Conservation (phyloP, 176 grass and related monocot genomes). For the Pharus latifolius region DNA sequence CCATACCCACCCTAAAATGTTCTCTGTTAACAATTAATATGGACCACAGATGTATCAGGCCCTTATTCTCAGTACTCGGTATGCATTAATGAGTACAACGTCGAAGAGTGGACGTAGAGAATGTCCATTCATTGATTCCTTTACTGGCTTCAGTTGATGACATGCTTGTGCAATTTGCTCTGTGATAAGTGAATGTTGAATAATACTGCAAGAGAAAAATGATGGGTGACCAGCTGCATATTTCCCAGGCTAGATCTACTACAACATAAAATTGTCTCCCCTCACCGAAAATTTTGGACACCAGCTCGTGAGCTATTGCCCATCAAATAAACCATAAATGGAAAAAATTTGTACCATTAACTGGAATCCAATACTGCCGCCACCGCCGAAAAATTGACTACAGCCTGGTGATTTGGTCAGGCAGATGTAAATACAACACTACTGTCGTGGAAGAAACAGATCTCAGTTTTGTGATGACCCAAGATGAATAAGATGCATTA, state of each 20-base stretch:
- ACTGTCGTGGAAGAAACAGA: neutral
- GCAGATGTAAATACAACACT: neutral
- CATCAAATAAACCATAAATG: neutral
- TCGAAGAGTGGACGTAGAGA: neutral
- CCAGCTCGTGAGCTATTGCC: neutral
- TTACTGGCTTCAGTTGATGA: neutral
- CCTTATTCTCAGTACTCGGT: no score
- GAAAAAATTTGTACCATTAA: neutral
- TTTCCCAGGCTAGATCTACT: neutral
- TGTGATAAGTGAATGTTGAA: no score
- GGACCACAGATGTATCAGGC: no score
- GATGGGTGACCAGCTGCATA: neutral
- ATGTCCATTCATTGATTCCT: neutral
- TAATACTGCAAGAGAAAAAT: no score
- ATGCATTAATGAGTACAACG: no score
- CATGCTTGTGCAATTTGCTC: neutral
- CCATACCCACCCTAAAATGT: no score
- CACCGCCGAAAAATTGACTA: no score
- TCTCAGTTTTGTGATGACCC: neutral
- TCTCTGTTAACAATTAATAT: no score
- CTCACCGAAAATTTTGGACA: neutral
- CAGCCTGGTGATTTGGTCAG: no score
- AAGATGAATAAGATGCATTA: neutral
- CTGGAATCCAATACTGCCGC: neutral
- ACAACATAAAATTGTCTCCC: neutral